Conservation (phyloP, 179 eudicot species). For the Spinacia oleracea region DNA sequence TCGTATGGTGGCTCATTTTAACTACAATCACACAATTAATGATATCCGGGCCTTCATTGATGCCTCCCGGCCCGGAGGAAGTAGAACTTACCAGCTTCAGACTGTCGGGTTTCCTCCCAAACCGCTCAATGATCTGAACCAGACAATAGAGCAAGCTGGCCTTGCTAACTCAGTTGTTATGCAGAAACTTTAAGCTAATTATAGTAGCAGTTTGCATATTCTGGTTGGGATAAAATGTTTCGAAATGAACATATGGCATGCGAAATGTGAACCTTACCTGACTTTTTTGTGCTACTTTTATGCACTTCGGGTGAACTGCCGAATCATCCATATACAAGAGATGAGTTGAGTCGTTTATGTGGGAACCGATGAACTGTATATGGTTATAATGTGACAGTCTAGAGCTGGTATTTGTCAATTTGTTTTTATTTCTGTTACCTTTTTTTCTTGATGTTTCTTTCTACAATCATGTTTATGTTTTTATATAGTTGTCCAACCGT, state of each 20-base stretch:
- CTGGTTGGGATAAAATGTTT: slow-evolving; percentile 4
- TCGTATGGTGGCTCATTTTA: slow-evolving; percentile 48
- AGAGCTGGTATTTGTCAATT: slow-evolving; percentile 10
- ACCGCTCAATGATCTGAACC: slow-evolving; percentile 41
- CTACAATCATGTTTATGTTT: neutral
- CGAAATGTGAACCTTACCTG: slow-evolving; percentile 14
- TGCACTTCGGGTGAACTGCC: slow-evolving; percentile 15
- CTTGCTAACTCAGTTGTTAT: slow-evolving; percentile 53
- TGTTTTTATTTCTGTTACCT: neutral
- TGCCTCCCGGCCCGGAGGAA: slow-evolving; percentile 50
- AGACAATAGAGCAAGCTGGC: slow-evolving; percentile 55
- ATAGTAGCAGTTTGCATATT: neutral
- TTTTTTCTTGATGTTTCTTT: neutral
- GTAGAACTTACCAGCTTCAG: slow-evolving; percentile 48
- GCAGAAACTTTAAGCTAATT: slow-evolving; percentile 44
- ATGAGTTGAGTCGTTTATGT: slow-evolving; percentile 1
- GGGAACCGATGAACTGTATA: slow-evolving; percentile 7
- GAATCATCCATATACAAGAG: slow-evolving; percentile 9
- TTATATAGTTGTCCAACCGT: too few species aligned
- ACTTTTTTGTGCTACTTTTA: slow-evolving; percentile 12
- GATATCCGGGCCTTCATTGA: slow-evolving; percentile 57
- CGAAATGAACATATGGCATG: neutral
- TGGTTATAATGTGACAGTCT: slow-evolving; percentile 12
- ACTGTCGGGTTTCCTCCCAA: slow-evolving; percentile 57
- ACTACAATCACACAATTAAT: slow-evolving; percentile 50